Evolutionary conservation across 768 basidiomycete genomes (phyloP), one percentile per base, ranked within the genome.

Genomic region (Tricholoma terreum): DNA sequence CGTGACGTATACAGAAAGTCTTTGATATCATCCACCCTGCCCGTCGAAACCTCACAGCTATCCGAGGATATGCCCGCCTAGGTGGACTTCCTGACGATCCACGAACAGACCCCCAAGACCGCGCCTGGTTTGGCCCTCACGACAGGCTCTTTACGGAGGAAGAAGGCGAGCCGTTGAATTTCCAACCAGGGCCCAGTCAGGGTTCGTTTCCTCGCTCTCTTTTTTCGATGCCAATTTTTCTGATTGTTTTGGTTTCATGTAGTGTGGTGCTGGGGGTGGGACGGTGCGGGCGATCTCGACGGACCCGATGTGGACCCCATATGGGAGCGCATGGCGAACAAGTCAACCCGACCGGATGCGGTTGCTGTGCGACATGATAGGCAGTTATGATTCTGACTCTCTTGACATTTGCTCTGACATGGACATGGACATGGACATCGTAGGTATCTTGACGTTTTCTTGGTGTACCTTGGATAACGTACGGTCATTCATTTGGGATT

Each of bases 191-290:
- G 15, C 96, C 96, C 14, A 83, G 87, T 56, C 81, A 92, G 62
- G 96, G 95, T 98, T 53, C 55, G 90, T 82, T 33, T 33, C 36
- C 19, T 21, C 27, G 17, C 17, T 51, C 27, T 31, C 58, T 22
- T 27, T 33, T 24, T 19, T 52, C 52, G 56, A 54, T 38, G 49
- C 31, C 15, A 10, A 24, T 56, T 38, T 42, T 24, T 33, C 52
- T 43, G 17, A 24, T 59, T 54, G 36, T 38, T 31, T 21, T 24
- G 56, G 42, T 43, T 30, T 49, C 22, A 17, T 21, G 38, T 66
- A 97, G 96, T 98, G 11, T 98, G 96, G 96, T 98, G 96, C 69
- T 98, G 96, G 96, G 96, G 96, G 17, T 99, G 96, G 96, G 96
- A 99, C 66, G 96, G 96, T 12, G 96, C 96, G 3, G 96, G 96